These are phyloP conservation scores for Polychaeton citri DNA, from an alignment of 2,329 filamentous ascomycete species.

Conservation along the genomic window DNA sequence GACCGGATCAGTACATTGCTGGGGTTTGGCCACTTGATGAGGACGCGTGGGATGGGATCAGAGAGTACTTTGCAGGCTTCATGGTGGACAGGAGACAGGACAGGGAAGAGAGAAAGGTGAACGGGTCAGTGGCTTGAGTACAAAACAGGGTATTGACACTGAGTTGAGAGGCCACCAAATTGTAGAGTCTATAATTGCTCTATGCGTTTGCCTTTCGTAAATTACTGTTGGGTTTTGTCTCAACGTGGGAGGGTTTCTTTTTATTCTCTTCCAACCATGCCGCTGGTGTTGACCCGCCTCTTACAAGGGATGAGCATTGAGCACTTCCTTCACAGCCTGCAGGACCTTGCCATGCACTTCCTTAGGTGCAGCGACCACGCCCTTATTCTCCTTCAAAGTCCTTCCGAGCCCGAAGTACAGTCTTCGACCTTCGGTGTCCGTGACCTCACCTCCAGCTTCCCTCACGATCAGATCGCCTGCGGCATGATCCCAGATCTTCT, in stretches of 20 bases:
- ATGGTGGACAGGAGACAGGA: too few species aligned
- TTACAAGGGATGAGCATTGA: slow-evolving; percentile 24
- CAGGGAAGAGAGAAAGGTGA: too few species aligned
- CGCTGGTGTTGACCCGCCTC: too few species aligned
- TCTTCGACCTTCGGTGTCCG: slow-evolving; percentile 71
- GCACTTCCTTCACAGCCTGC: slow-evolving; percentile 66
- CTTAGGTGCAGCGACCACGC: slow-evolving; percentile 76
- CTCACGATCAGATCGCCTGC: slow-evolving; percentile 88
- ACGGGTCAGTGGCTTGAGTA: too few species aligned
- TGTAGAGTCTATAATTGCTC: too few species aligned
- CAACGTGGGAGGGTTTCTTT: too few species aligned
- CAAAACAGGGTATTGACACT: too few species aligned
- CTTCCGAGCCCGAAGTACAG: slow-evolving; percentile 79
- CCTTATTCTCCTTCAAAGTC: slow-evolving; percentile 81
- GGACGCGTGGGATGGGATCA: slow-evolving; percentile 3
- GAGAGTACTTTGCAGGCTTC: neutral
- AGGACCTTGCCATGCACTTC: slow-evolving; percentile 65
- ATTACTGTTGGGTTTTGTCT: too few species aligned
- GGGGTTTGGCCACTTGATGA: slow-evolving; percentile 17
- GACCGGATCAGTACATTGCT: slow-evolving; percentile 55
- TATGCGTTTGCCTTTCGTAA: too few species aligned
- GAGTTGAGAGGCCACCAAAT: too few species aligned
- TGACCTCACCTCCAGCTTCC: slow-evolving; percentile 85
- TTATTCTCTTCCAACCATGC: too few species aligned
- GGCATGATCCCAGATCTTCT: slow-evolving; percentile 99